Base-by-base conservation (phyloP, 768 basidiomycete genomes). In the Galerina sulciceps region DNA sequence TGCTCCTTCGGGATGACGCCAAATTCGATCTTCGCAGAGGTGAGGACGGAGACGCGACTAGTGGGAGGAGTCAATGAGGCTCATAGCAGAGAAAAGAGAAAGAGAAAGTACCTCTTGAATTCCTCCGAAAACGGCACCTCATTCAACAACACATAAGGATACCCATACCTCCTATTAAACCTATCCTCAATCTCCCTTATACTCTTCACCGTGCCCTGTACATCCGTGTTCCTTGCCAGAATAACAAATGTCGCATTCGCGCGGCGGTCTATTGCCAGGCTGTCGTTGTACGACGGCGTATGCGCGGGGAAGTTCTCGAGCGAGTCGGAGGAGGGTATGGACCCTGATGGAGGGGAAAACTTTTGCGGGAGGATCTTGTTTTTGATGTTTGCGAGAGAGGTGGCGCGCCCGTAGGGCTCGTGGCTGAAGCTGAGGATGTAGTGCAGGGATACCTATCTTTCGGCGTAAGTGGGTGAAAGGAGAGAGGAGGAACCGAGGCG, bases 81-180 rank as follows among this genome's bases (percentile, higher is more conserved):
- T n/a, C n/a, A 38, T 44, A 56, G 18, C 18, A 20, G 31, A 45
- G 2, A 50, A 17, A 52, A 52, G 20, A 26, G 40, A 55, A 54
- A 35, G 15, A 50, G 13, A 50, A 57, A 10, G 55, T 65, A 89
- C 85, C 74, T 74, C 67, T 88, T 91, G 75, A 94, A 94, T 23
- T 86, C 84, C 8, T 88, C 86, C 18, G 85, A 80, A 69, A 96
- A 95, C 1, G 81, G 80, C 61, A 84, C 85, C 55, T 96, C 93
- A 66, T 96, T 96, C 61, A 96, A 77, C 72, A 96, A 85, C 35
- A 93, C 87, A 73, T 90, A 96, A 4, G 93, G 91, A 67, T 96
- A 96, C 41, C 80, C 75, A 60, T 85, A 89, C 64, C 82, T 82
- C 52, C 80, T 79, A 74, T 96, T 96, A 73, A 95, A 96, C 48